A percentile compares a stretch with the other conserved stretches of the same genome.
Conservation (phyloP, 768 basidiomycete genomes). For the Pleurotus salmoneostramineus region DNA sequence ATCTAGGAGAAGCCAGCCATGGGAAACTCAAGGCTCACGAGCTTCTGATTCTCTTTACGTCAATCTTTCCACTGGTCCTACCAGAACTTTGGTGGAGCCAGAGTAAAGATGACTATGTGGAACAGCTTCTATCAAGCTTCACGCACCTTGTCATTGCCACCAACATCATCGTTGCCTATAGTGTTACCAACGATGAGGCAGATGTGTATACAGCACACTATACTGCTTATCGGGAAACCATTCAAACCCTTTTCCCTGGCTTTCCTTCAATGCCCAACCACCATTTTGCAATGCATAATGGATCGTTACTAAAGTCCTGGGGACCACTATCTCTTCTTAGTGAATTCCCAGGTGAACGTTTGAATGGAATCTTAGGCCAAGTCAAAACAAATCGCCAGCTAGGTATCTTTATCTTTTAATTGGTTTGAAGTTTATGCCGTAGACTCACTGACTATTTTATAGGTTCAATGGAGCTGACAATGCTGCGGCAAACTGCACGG, state of each 20-base stretch:
- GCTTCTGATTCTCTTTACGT: slow-evolving; percentile 20
- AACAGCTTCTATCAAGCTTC: slow-evolving; percentile 16
- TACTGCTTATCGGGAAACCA: slow-evolving; percentile 16
- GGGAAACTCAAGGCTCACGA: slow-evolving; percentile 30
- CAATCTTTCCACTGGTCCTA: slow-evolving; percentile 24
- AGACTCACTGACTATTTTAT: slow-evolving; percentile 10
- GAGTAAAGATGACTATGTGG: background rate
- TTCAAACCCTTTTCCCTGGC: slow-evolving; percentile 17
- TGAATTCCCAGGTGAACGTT: slow-evolving; percentile 25
- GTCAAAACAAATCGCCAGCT: slow-evolving; percentile 20
- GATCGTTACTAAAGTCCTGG: slow-evolving; percentile 22
- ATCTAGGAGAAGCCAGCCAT: slow-evolving; percentile 25
- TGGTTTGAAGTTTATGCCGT: background rate
- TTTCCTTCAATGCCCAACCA: slow-evolving; percentile 23
- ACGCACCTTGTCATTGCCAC: slow-evolving; percentile 19
- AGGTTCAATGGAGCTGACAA: slow-evolving; percentile 13
- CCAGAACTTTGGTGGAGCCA: slow-evolving; percentile 23
- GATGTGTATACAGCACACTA: slow-evolving; percentile 18
- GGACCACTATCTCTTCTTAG: slow-evolving; percentile 22
- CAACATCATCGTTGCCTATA: slow-evolving; percentile 19
- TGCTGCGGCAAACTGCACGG: slow-evolving; percentile 10
- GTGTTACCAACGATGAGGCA: slow-evolving; percentile 16
- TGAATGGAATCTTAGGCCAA: slow-evolving; percentile 23
- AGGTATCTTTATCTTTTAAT: slow-evolving; percentile 6
- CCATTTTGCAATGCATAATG: slow-evolving; percentile 30